Base-by-base conservation (phyloP, 2,329 filamentous ascomycete genomes). In the Fusarium redolens region DNA sequence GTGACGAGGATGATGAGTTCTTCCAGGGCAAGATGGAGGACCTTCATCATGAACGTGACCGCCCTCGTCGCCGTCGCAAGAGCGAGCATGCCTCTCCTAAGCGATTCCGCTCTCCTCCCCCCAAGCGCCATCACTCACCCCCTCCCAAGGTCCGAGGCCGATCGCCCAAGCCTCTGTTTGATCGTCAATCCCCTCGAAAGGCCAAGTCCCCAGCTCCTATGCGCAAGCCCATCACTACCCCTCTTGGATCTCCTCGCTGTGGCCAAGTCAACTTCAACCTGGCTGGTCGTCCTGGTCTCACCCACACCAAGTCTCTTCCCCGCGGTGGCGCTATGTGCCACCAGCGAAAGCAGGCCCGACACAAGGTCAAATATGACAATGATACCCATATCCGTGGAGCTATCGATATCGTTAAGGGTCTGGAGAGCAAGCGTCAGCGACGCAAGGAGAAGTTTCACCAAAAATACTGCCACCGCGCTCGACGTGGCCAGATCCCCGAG, bases 381-480 rank as follows among this genome's bases (percentile, higher is more conserved):
- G 88, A 92, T 56, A 84, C 90, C 45, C 94, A 96, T 72, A 89
- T 94, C 14, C 93, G 96, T 71, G 94, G 95, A n/a, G 95, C 96
- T 40, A 97, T 99, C 75, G 96, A 98, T 82, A 99, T 98, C 69
- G 93, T 98, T 82, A 97, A 97, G 82, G 96, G 96, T 13, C 89
- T 99, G 3, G 96, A 99, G 85, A 92, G 93, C 83, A 98, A 97
- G 85, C 92, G 95, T 31, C 93, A 96, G 84, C 92, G 96, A 73
- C 93, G 96, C 76, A 95, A 93, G 84, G 95, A 98, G 83, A 97
- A 98, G 83, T 93, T 95, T 78, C 92, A 93, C 80, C 92, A 95
- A 78, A 96, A 97, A 81, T 92, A 96, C 79, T 97, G 93, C 84
- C 92, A 94, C 80, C 93, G 94, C 77, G 92, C 92, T 64, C 91